Evolutionary conservation across 169 alveolate genomes (phyloP).

Genomic region (Plasmodium gallinaceum): DNA sequence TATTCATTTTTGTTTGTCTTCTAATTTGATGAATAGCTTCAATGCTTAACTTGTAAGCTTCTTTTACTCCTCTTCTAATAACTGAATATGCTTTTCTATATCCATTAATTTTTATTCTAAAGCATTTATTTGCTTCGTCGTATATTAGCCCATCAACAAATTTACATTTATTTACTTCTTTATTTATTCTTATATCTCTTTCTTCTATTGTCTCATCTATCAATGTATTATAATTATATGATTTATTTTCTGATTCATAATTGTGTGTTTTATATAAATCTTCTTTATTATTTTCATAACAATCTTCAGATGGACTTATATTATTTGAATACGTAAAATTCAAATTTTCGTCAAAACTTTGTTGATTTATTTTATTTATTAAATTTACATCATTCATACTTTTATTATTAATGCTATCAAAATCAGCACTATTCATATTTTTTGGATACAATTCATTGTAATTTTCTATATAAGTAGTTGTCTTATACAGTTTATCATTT

Average conservation of each 20-base stretch:
- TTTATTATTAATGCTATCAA: not conserved
- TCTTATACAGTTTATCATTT: conserved; percentile 7
- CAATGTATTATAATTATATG: conserved; percentile 19
- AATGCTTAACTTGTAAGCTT: conserved; percentile 75
- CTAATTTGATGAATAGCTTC: conserved; percentile 61
- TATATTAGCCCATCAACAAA: conserved; percentile 73
- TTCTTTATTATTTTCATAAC: conserved; percentile 46
- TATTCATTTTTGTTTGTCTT: conserved; percentile 16
- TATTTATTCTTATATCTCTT: conserved; percentile 75
- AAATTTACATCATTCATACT: not conserved
- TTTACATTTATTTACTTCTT: conserved; percentile 71
- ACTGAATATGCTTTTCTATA: conserved; percentile 76
- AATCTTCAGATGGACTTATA: not conserved
- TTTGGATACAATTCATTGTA: conserved; percentile 6
- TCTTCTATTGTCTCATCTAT: conserved; percentile 65
- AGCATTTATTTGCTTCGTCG: conserved; percentile 76
- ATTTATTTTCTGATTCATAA: conserved; percentile 16
- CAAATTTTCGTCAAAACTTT: conserved; percentile 21
- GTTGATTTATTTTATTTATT: conserved; percentile 24
- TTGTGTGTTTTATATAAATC: conserved; percentile 30
- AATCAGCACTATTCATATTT: conserved; percentile 4
- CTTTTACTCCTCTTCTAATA: conserved; percentile 76
- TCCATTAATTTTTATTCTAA: conserved; percentile 72
- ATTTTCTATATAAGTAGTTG: conserved; percentile 3
- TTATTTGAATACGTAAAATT: conserved; percentile 25